A percentile compares a stretch with the other conserved stretches of the same genome.
phyloP scores from a whole-genome alignment of 176 grass and related monocot genomes.

The Oryza meyeriana region DNA sequence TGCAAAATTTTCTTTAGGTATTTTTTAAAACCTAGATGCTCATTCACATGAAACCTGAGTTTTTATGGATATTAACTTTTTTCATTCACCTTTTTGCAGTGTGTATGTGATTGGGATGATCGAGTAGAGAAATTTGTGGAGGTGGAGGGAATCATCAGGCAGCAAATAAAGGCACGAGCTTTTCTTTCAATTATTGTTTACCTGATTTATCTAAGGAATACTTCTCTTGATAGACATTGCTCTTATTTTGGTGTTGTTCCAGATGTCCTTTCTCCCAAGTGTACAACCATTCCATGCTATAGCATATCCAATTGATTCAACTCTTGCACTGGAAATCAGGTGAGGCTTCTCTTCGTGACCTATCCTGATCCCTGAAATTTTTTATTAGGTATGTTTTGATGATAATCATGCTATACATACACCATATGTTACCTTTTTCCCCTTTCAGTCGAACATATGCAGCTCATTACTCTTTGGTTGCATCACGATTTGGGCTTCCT shows the following conservation, averaged over 20 bases:
- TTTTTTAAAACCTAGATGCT: not conserved
- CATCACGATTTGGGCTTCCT: constrained; percentile 56
- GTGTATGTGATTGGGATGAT: constrained; percentile 67
- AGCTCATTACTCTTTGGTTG: constrained; percentile 56
- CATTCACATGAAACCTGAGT: not conserved
- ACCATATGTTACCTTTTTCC: not conserved
- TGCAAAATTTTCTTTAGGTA: no score
- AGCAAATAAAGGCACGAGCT: constrained; percentile 45
- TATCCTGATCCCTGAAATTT: not conserved
- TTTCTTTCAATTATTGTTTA: not conserved
- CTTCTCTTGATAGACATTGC: not conserved
- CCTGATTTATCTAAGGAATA: not conserved
- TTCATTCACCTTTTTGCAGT: constrained; percentile 36
- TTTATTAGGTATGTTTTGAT: constrained; percentile 14
- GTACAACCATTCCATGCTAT: constrained; percentile 83
- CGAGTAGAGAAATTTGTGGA: constrained; percentile 46
- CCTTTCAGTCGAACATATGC: constrained; percentile 52
- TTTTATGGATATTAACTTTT: not conserved
- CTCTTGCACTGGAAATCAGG: constrained; percentile 69
- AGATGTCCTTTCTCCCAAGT: constrained; percentile 47
- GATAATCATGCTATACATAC: not conserved
- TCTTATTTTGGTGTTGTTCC: not conserved
- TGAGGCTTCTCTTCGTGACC: not conserved
- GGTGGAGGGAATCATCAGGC: constrained; percentile 60
- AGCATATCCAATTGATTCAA: constrained; percentile 60